Base-by-base conservation (phyloP, 306 rosid species). In the Sicyos baderoa region DNA sequence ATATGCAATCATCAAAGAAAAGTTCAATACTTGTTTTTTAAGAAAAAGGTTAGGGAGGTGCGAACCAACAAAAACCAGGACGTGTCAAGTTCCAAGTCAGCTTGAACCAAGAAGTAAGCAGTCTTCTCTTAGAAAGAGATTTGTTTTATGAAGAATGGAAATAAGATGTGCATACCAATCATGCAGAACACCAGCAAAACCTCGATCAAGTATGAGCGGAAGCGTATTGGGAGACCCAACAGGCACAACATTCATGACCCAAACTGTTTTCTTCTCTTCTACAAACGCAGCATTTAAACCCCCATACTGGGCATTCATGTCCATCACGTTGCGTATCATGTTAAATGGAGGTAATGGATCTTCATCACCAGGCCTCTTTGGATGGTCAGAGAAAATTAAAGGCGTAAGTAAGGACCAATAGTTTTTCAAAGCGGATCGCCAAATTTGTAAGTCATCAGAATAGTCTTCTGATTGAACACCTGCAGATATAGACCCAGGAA, bases 301-400 rank as follows among this genome's bases (percentile, higher is more conserved):
- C 48, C 97, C 99, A 82, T 84, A 94, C 71, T 83, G 90, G 71
- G 97, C 89, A 80, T 45, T 86, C 96, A 94, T 90, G 81, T 94
- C 99, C 88, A 94, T 88, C 81, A 88, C 96, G 82, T 94, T 94
- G 75, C 95, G 90, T 72, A 94, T 72, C 99, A 94, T 94, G 84
- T 94, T 94, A 81, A 82, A 94, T 54, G 99, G 97, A 74, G 99
- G 97, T 76, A 94, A 69, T 40, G 99, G 97, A 80, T 94, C 99
- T 86, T 94, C 99, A 77, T 94, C 99, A 21, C 99, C 99, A 66
- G 96, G 99, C 83, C 97, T 88, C 91, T 94, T 94, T 37, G 99
- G 99, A 81, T 94, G 99, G 83, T 94, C 99, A 47, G 99, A 94
- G 87, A 94, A 94, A 79, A 94, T 94, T 76, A 94, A 79, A 2